phyloP scores from a whole-genome alignment of 805 yeast species.

The Alloascoidea hylecoeti region DNA sequence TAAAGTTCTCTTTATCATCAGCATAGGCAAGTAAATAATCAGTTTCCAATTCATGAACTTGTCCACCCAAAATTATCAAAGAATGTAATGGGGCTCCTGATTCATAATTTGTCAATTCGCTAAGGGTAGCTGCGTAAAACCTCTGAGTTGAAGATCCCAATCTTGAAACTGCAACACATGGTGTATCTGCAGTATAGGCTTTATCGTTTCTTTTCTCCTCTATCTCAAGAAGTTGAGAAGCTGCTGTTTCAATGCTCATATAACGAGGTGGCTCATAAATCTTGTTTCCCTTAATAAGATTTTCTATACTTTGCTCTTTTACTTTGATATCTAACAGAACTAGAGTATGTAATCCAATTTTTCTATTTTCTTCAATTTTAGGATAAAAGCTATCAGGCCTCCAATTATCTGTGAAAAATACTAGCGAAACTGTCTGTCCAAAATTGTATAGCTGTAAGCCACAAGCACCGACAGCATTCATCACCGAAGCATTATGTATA shows the following conservation, averaged over 20 bases:
- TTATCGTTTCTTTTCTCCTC: constrained; percentile 64
- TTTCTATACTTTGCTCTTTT: constrained; percentile 90
- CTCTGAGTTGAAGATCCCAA: constrained; percentile 75
- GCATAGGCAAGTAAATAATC: constrained; percentile 74
- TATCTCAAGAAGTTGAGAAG: constrained; percentile 74
- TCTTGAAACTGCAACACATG: constrained; percentile 88
- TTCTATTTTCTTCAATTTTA: constrained; percentile 79
- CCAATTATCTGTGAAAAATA: constrained; percentile 92
- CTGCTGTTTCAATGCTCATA: constrained; percentile 86
- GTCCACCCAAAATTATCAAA: constrained; percentile 80
- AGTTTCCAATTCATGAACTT: constrained; percentile 84
- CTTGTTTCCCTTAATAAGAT: constrained; percentile 82
- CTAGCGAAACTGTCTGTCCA: constrained; percentile 95
- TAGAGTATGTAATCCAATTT: constrained; percentile 83
- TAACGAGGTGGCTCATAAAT: constrained; percentile 96
- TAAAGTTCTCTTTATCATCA: constrained; percentile 39
- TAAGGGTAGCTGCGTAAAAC: constrained; percentile 75
- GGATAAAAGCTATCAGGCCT: constrained; percentile 92
- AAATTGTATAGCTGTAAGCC: constrained; percentile 90
- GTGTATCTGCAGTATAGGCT: constrained; percentile 78
- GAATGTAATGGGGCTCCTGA: constrained; percentile 94
- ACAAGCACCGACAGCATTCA: constrained; percentile 98
- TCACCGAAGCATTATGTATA: constrained; percentile 90
- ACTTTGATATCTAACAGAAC: constrained; percentile 86
- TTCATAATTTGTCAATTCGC: constrained; percentile 68